Percentiles rank a stretch among this genome's conserved stretches.
Conservation (phyloP, 2,329 filamentous ascomycete species). For the Exophiala sp. region DNA sequence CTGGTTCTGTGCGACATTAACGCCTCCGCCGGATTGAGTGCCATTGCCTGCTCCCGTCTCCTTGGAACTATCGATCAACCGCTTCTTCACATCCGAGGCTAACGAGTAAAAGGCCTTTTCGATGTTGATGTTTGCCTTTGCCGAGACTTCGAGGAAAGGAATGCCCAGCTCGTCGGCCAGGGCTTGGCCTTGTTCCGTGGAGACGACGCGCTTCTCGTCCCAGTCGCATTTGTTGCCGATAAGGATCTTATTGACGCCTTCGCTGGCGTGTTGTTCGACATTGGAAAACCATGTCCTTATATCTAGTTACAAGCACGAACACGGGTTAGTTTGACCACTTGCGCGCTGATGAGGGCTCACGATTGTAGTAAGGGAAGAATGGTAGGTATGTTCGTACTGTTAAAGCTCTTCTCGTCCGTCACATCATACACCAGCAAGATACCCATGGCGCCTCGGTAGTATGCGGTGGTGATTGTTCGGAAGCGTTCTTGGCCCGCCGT, state of each 20-base stretch:
- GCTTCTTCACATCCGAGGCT: conserved; percentile 96
- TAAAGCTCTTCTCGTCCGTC: conserved; percentile 90
- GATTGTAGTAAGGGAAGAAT: too few relatives aligned
- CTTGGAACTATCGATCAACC: conserved; percentile 86
- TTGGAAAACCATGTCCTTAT: conserved; percentile 99
- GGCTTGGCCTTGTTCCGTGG: conserved; percentile 85
- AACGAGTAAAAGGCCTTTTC: conserved; percentile 97
- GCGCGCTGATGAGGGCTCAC: too few relatives aligned
- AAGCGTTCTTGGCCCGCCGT: conserved; percentile 97
- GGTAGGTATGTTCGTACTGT: conserved; percentile 55
- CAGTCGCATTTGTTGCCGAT: conserved; percentile 99
- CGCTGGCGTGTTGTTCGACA: conserved; percentile 94
- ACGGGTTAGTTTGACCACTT: not conserved
- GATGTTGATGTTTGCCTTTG: conserved; percentile 99
- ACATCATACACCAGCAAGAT: conserved; percentile 98
- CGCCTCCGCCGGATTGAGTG: conserved; percentile 42
- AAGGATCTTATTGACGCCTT: conserved; percentile 98
- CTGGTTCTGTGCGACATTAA: conserved; percentile 63
- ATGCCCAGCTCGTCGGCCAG: conserved; percentile 94
- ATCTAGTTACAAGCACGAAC: conserved; percentile 60
- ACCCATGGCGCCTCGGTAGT: conserved; percentile 97
- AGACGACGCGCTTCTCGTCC: conserved; percentile 96
- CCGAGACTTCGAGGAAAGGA: conserved; percentile 95
- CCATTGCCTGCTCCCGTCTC: conserved; percentile 22
- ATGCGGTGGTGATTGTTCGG: conserved; percentile 96